Evolutionary conservation across 305 asterid genomes (phyloP).

Genomic region (Fraxinus dipetala): DNA sequence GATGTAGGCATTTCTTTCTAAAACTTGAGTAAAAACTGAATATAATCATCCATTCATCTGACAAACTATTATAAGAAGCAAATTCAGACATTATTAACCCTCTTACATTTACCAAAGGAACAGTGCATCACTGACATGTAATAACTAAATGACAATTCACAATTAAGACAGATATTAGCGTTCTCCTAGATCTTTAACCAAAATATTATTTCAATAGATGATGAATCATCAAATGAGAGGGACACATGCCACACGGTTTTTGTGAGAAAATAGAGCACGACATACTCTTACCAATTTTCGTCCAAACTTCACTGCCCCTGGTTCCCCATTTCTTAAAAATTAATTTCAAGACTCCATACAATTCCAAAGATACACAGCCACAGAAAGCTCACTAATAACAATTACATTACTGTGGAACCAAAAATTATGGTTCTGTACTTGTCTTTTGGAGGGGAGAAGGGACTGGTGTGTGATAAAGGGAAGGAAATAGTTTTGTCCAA

Average conservation of each 20-base stretch:
- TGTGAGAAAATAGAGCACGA: not conserved
- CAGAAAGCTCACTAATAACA: not conserved
- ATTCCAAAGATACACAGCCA: not conserved
- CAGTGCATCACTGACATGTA: not conserved
- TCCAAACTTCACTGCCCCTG: not conserved
- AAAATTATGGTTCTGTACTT: not conserved
- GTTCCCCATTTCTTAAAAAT: not conserved
- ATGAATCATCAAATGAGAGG: not conserved
- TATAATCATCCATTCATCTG: not conserved
- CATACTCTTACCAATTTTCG: not conserved
- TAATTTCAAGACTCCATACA: not conserved
- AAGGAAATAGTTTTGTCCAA: not conserved
- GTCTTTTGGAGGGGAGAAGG: not conserved
- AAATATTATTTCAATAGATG: not conserved
- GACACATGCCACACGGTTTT: not conserved
- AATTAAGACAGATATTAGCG: not conserved
- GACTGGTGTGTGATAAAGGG: not conserved
- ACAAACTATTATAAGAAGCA: constrained; percentile 12
- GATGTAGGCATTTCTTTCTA: not conserved
- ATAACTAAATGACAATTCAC: not conserved
- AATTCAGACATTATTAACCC: not conserved
- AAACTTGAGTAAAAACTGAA: not conserved
- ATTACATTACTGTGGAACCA: not conserved
- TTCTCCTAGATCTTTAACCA: not conserved
- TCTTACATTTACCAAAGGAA: not conserved